phyloP scores from a whole-genome alignment of 345 rosid genomes.

The Chamaenerion angustifolium region DNA sequence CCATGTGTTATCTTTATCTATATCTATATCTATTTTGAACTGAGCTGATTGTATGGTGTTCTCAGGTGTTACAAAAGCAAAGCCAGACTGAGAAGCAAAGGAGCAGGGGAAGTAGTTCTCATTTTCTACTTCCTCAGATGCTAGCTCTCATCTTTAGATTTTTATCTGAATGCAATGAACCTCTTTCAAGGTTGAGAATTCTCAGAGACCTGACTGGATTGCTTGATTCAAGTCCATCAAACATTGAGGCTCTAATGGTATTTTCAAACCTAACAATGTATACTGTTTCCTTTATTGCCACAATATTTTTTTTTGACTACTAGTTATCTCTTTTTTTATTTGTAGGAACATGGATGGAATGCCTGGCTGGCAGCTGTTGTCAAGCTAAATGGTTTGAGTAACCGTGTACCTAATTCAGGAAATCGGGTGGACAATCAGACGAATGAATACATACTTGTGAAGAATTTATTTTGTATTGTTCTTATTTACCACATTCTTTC shows the following conservation, averaged over 20 bases:
- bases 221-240: slow-evolving; percentile 75
- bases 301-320: neutral
- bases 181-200: slow-evolving; percentile 50
- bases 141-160: slow-evolving; percentile 61
- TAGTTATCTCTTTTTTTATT: slow-evolving; percentile 1
- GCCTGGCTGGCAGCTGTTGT: slow-evolving; percentile 65
- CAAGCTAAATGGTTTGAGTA: slow-evolving; percentile 57
- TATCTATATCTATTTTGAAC: too few species aligned
- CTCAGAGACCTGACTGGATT: slow-evolving; percentile 67
- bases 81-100: slow-evolving; percentile 46
- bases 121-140: slow-evolving; percentile 75
- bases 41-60: slow-evolving; percentile 5
- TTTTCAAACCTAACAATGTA: neutral
- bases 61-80: slow-evolving; percentile 74
- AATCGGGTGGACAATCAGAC: slow-evolving; percentile 25
- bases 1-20: too few species aligned
- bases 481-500: slow-evolving; percentile 69
- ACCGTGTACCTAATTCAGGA: slow-evolving; percentile 31
- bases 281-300: neutral
- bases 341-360: slow-evolving; percentile 89
- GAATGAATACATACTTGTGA: slow-evolving; percentile 51
- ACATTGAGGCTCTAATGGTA: slow-evolving; percentile 93
- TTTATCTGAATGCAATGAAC: slow-evolving; percentile 53
- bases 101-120: slow-evolving; percentile 48
- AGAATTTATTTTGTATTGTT: slow-evolving; percentile 60